Evolutionary conservation across 2,329 filamentous ascomycete genomes (phyloP).

Genomic region (Colletotrichum lini): DNA sequence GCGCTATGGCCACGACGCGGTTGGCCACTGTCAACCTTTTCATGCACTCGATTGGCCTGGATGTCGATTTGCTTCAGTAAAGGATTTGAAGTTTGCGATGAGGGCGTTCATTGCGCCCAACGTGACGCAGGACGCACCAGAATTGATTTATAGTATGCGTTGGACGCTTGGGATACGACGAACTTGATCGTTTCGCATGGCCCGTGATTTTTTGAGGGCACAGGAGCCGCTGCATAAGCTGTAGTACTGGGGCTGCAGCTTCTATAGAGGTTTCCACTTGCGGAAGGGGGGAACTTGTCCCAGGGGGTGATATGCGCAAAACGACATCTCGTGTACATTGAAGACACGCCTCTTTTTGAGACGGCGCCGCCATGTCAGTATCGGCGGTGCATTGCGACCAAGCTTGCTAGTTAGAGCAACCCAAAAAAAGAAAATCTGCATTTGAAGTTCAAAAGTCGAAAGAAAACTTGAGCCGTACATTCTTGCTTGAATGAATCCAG

Average conservation of each 20-base stretch:
- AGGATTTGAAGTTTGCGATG: slow-evolving; percentile 19
- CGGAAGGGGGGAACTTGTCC: slow-evolving; percentile 14
- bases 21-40: slow-evolving; percentile 96
- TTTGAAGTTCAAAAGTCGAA: slow-evolving; percentile 35
- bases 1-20: slow-evolving; percentile 86
- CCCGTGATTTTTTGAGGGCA: slow-evolving; percentile 38
- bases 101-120: slow-evolving; percentile 9
- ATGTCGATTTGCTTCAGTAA: slow-evolving; percentile 81
- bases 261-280: slow-evolving; percentile 19
- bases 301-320: slow-evolving; percentile 38
- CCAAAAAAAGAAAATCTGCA: slow-evolving; percentile 32
- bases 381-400: slow-evolving; percentile 32
- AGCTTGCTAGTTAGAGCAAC: slow-evolving; percentile 35
- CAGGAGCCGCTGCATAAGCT: slow-evolving; percentile 24
- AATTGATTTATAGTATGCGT: slow-evolving; percentile 27
- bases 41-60: slow-evolving; percentile 98
- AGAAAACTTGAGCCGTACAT: neutral
- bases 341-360: slow-evolving; percentile 27
- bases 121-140: slow-evolving; percentile 14
- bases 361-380: slow-evolving; percentile 23
- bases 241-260: slow-evolving; percentile 38
- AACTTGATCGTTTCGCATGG: slow-evolving; percentile 20
- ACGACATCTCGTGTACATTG: slow-evolving; percentile 41
- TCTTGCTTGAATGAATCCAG: slow-evolving; percentile 1
- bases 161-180: slow-evolving; percentile 25